phyloP scores from a whole-genome alignment of 1,139 yeast genomes.

The Taphrina flavorubra region DNA sequence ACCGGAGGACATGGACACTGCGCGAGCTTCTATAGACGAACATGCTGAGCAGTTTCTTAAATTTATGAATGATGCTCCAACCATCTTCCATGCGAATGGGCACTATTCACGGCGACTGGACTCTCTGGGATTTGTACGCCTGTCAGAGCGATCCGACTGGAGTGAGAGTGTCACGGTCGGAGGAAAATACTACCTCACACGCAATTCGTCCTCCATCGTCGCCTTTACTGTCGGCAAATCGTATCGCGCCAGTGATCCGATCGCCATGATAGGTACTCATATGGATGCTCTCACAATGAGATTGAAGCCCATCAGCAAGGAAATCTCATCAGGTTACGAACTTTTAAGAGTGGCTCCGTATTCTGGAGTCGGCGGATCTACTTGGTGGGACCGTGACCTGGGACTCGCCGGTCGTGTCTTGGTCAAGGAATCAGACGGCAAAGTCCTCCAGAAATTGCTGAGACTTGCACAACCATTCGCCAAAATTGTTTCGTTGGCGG shows the following conservation, averaged over 20 bases:
- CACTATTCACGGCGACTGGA: conserved; percentile 62
- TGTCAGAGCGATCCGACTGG: conserved; percentile 79
- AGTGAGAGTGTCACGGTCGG: conserved; percentile 57
- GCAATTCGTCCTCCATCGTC: conserved; percentile 85
- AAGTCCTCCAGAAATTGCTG: conserved; percentile 68
- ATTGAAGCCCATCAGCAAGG: conserved; percentile 85
- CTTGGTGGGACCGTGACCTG: conserved; percentile 89
- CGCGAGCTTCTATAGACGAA: neutral
- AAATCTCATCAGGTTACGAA: conserved; percentile 70
- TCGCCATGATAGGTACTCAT: conserved; percentile 90
- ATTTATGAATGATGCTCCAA: conserved; percentile 48
- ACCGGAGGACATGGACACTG: neutral
- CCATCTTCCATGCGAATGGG: conserved; percentile 92
- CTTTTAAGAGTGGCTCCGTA: conserved; percentile 94
- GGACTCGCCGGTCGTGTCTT: conserved; percentile 91
- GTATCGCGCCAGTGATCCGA: conserved; percentile 77
- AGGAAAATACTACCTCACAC: conserved; percentile 71
- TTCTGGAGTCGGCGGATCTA: conserved; percentile 69
- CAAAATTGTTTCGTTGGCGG: conserved; percentile 92
- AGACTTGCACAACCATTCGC: conserved; percentile 81
- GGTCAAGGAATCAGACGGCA: conserved; percentile 57
- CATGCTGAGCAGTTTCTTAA: conserved; percentile 26
- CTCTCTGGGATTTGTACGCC: conserved; percentile 69
- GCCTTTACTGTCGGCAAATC: conserved; percentile 73
- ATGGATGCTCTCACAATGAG: conserved; percentile 84